Base-by-base conservation (phyloP, 495 filamentous ascomycete species). In the Trichoderma asperelloides region DNA sequence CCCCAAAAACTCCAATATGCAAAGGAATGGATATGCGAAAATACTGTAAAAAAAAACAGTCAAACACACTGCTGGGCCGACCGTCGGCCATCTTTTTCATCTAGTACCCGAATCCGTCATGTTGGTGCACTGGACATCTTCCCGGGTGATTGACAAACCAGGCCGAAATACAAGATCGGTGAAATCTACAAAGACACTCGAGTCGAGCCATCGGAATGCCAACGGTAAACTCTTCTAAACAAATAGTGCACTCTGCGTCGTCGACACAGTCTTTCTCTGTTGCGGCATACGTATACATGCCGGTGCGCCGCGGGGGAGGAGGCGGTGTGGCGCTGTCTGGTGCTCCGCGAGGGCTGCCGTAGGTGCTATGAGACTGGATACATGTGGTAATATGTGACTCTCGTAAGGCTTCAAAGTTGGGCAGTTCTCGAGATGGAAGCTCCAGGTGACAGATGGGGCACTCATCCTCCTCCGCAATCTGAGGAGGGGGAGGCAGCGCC, bases 101-200 rank as follows among this genome's bases (percentile, higher is more conserved):
- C 65, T 69, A 83, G 71, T 78, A 82, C 16, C 80, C 80, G 70
- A 77, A 78, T 57, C 78, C 75, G 65, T 81, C 81, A 71, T 85
- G 82, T 65, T 84, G 80, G 70, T 86, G 84, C 63, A 86, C 79
- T 4, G 84, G 84, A 67, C 84, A 86, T 66, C 81, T 70, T 1
- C 82, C 82, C 5, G 83, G 83, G 45, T 81, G 80, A 47, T 77
- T 74, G 41, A 76, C 73, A 70, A 80, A 86, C 84, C 84, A 85
- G 1, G 78, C 77, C 33, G 79, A 76, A 64, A 90, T 88, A 69
- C 90, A 89, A 62, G 82, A 74, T 72, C 86, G 80, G 74, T 98
- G 96, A 75, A 97, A 98, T 66, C 93, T 89, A 77, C 95, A 98
- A 68, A 96, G 78, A 76, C 96, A 98, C 78, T 96, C 92, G 68